These are phyloP conservation scores for Geotrichum carabidarum DNA, from an alignment of 1,139 yeast species.

Conservation along the genomic window DNA sequence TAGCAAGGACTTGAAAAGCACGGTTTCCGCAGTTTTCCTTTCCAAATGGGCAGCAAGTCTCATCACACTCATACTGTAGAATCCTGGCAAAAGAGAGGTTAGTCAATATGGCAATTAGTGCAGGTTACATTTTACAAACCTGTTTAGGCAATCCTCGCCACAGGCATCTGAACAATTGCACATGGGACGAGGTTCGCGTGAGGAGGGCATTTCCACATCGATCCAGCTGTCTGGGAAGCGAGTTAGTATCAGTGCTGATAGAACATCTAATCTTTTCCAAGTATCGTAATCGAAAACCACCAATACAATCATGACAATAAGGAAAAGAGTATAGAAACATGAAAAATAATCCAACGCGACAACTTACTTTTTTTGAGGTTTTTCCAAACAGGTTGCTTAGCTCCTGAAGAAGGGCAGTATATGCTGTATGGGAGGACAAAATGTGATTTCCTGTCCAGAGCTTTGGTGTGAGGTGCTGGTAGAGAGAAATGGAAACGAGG, in stretches of 20 bases:
- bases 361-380: slow-evolving; percentile 30
- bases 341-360: background rate
- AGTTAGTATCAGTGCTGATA: background rate
- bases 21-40: slow-evolving; percentile 40
- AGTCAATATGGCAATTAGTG: no score
- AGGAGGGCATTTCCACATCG: slow-evolving; percentile 27
- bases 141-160: slow-evolving; percentile 37
- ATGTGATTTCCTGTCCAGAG: slow-evolving; percentile 20
- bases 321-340: background rate
- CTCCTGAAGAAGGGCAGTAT: slow-evolving; percentile 34
- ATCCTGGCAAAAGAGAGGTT: slow-evolving; percentile 22
- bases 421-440: slow-evolving; percentile 38
- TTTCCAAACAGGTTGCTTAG: slow-evolving; percentile 34
- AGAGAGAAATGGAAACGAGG: slow-evolving; percentile 25
- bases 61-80: slow-evolving; percentile 39
- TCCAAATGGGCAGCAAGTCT: slow-evolving; percentile 36
- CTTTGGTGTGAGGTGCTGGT: slow-evolving; percentile 23
- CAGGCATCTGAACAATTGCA: slow-evolving; percentile 37
- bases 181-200: slow-evolving; percentile 25
- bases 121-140: slow-evolving; percentile 20
- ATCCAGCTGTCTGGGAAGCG: slow-evolving; percentile 26
- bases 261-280: background rate
- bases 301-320: background rate
- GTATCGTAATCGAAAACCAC: background rate
- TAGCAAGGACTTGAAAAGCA: slow-evolving; percentile 31